phyloP scores from a whole-genome alignment of 2,329 filamentous ascomycete genomes.

The Hypoxylon sp. region DNA sequence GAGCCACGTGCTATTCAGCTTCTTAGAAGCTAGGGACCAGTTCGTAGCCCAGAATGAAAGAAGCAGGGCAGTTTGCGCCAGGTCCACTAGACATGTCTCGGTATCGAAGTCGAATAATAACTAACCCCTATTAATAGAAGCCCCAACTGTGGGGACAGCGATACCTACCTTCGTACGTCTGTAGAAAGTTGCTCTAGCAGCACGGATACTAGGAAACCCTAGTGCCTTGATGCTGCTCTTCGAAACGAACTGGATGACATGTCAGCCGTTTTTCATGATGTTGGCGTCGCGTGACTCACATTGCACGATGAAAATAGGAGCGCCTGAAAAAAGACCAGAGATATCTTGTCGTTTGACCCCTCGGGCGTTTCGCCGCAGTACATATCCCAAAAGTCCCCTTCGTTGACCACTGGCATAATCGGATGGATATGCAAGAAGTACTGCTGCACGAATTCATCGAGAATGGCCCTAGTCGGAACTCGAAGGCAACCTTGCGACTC shows the following conservation, averaged over 20 bases:
- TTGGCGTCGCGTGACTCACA: constrained; percentile 41
- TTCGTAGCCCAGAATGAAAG: constrained; percentile 54
- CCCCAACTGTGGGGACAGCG: not conserved
- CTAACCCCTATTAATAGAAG: constrained; percentile 37
- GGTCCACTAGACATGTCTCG: constrained; percentile 56
- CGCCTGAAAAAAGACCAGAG: constrained; percentile 60
- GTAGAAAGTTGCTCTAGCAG: constrained; percentile 60
- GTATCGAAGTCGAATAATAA: constrained; percentile 60
- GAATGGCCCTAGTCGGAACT: constrained; percentile 55
- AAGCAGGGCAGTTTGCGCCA: constrained; percentile 57
- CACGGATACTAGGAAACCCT: constrained; percentile 57
- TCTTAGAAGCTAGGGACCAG: constrained; percentile 55
- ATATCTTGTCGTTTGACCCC: constrained; percentile 48
- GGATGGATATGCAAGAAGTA: constrained; percentile 63
- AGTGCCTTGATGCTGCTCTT: constrained; percentile 55
- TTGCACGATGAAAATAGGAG: constrained; percentile 60
- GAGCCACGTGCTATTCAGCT: constrained; percentile 62
- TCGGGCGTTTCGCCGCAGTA: constrained; percentile 49
- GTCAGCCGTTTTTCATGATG: not conserved
- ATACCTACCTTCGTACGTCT: constrained; percentile 55
- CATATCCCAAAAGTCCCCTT: constrained; percentile 63
- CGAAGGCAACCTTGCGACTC: constrained; percentile 60
- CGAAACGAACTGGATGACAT: constrained; percentile 53
- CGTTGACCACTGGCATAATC: constrained; percentile 57
- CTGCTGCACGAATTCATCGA: constrained; percentile 62